These are phyloP conservation scores for Suillus decipiens DNA, from an alignment of 768 basidiomycete species.

Conservation along the genomic window DNA sequence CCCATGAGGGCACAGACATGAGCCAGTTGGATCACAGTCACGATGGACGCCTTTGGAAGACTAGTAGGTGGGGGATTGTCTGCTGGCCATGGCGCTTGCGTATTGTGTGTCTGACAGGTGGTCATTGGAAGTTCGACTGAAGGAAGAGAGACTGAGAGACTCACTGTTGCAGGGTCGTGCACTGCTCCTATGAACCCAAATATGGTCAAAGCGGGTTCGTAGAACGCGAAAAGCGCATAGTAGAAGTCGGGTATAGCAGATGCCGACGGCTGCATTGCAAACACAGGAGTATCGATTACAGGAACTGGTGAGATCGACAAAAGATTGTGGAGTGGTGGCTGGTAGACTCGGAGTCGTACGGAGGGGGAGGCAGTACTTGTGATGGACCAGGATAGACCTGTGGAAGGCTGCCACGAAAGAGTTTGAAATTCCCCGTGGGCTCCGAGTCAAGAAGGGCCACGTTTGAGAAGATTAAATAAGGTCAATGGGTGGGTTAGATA, in stretches of 20 bases:
- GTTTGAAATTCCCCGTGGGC: background rate
- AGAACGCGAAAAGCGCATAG: constrained; percentile 71
- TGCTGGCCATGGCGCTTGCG: constrained; percentile 73
- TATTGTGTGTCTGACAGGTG: constrained; percentile 59
- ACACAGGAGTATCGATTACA: background rate
- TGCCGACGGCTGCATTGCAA: constrained; percentile 40
- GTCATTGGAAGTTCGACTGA: constrained; percentile 9
- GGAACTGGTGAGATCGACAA: background rate
- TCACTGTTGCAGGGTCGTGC: constrained; percentile 63
- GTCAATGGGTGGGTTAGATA: background rate
- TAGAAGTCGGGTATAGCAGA: constrained; percentile 76
- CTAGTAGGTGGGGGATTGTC: constrained; percentile 44
- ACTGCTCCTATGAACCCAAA: constrained; percentile 68
- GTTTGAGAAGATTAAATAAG: background rate
- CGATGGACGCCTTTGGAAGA: constrained; percentile 62
- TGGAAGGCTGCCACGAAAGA: background rate
- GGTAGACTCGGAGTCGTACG: background rate
- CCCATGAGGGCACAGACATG: constrained; percentile 79
- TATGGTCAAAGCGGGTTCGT: constrained; percentile 68
- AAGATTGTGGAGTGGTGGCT: background rate
- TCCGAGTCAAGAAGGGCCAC: background rate
- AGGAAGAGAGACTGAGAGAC: constrained; percentile 19
- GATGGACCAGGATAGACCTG: background rate
- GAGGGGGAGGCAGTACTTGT: background rate
- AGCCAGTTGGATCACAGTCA: constrained; percentile 74